Evolutionary conservation across 257 asterid species (phyloP), one percentile per base, ranked within the genome.

Genomic region (Fraxinus anomala): DNA sequence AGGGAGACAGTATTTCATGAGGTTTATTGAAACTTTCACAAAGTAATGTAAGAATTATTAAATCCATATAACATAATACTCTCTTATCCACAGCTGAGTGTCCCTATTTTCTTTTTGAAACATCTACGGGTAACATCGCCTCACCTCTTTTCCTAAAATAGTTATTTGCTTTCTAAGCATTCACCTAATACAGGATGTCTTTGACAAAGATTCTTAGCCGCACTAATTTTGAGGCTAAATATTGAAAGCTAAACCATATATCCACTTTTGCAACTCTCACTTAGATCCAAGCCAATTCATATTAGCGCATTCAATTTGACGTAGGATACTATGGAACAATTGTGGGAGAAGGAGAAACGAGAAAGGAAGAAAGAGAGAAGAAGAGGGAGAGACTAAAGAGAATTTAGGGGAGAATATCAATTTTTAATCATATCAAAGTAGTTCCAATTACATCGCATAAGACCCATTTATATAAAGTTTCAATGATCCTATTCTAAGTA

Each of bases 41-140:
- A 77, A 70, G 80, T 73, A 47, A 75, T 68, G 68, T 10, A 73
- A 63, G 70, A 66, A 31, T 34, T 75, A 44, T 33, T 49, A 73
- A 44, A 51, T 76, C 68, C 73, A 76, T 59, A 70, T 31, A 36
- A 71, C 66, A 77, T 21, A 73, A 14, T 33, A 81, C 39, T 12
- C 76, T 19, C 23, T 17, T 21, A 19, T 39, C 51, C 51, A 12
- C 17, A 42, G 16, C 51, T 42, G 51, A 42, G 51, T 42, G 17
- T 42, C 51, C 54, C 54, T 44, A 13, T 44, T 44, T 13, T 14
- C 54, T 7, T 5, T 51, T 56, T 3, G 3, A n/a, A 56, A 56
- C 26, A 56, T 56, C 66, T n/a, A 56, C 26, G n/a, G 5, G 21
- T 19, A 21, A 56, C 66, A 56, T 3, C 3, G 26, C 24, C 12